These are phyloP conservation scores for Chlamydomonas schloesseri DNA, from an alignment of 139 green algal genomes.

Conservation along the genomic window DNA sequence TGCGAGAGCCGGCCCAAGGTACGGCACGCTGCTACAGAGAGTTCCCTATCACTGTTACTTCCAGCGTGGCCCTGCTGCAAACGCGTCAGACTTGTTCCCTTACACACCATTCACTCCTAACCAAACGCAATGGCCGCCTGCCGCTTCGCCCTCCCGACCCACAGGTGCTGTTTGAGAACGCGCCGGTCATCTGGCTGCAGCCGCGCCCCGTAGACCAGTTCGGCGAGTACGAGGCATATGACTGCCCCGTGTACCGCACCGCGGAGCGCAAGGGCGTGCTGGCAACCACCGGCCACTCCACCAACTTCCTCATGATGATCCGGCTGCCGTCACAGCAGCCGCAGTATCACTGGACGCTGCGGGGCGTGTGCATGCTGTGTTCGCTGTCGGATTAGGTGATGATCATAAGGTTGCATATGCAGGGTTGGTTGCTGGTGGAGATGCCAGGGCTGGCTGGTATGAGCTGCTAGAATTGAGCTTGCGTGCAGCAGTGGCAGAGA, in stretches of 20 bases:
- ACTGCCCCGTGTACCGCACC: constrained; percentile 87
- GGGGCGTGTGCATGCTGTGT: constrained; percentile 78
- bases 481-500: too few species aligned
- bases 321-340: constrained; percentile 69
- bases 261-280: constrained; percentile 77
- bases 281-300: constrained; percentile 86
- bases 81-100: too few species aligned
- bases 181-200: constrained; percentile 81
- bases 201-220: constrained; percentile 67
- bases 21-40: neutral
- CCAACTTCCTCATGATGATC: constrained; percentile 89
- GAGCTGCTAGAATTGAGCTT: too few species aligned
- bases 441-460: too few species aligned
- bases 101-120: too few species aligned
- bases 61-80: too few species aligned
- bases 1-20: constrained; percentile 74
- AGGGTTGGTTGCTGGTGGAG: too few species aligned
- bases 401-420: neutral
- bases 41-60: too few species aligned
- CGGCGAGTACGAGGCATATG: constrained; percentile 69
- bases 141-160: too few species aligned
- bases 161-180: constrained; percentile 73
- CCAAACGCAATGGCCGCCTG: too few species aligned
- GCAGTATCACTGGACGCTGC: constrained; percentile 77
- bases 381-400: constrained; percentile 4